phyloP scores from a whole-genome alignment of 208 protist genomes.

The Trypanosoma theileri region DNA sequence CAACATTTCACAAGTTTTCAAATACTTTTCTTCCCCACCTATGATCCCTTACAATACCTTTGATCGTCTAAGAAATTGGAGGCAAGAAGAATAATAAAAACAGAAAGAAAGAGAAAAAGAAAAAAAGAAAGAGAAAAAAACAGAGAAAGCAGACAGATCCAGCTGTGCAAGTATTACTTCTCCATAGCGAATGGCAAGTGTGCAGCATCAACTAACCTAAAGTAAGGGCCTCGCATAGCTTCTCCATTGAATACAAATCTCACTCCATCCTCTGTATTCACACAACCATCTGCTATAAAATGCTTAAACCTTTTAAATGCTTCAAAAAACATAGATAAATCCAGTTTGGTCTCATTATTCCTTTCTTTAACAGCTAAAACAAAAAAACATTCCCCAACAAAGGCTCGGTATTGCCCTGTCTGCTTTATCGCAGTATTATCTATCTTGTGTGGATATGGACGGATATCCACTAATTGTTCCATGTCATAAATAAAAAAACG shows the following conservation, averaged over 20 bases:
- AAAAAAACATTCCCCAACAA: constrained; percentile 16
- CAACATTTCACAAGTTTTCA: neutral
- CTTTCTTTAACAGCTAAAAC: constrained; percentile 24
- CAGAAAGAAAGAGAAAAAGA: neutral
- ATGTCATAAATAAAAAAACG: constrained; percentile 76
- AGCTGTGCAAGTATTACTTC: neutral
- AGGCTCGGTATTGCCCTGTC: neutral
- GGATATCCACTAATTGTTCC: constrained; percentile 64
- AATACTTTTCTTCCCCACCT: neutral
- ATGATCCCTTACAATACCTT: neutral
- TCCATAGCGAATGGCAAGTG: constrained; percentile 6
- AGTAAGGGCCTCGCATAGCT: constrained; percentile 44
- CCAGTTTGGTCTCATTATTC: neutral
- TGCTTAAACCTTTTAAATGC: constrained; percentile 25
- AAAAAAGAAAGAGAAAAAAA: neutral
- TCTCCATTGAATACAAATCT: constrained; percentile 40
- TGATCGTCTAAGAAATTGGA: neutral
- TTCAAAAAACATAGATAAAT: constrained; percentile 26
- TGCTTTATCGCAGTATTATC: constrained; percentile 8
- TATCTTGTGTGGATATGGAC: constrained; percentile 49
- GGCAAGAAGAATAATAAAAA: neutral
- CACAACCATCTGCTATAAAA: constrained; percentile 29
- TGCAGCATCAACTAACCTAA: constrained; percentile 27
- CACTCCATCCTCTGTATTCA: neutral
- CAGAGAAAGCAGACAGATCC: neutral